A percentile compares a stretch with the other conserved stretches of the same genome.
phyloP scores from a whole-genome alignment of 1,284 basidiomycete genomes.

The Rhodotorula glutinis region DNA sequence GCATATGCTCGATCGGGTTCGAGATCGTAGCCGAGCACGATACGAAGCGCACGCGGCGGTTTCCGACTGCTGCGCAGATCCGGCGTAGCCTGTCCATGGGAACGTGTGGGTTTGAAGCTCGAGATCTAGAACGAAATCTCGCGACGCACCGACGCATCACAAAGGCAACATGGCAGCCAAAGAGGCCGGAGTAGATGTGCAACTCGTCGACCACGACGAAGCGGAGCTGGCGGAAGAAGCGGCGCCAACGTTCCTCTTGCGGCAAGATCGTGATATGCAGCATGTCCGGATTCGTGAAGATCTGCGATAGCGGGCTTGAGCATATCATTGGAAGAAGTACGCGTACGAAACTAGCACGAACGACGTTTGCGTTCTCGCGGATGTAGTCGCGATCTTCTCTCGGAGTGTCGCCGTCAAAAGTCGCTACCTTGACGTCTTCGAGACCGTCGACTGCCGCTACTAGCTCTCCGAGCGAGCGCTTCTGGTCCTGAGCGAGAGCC shows the following conservation, averaged over 20 bases:
- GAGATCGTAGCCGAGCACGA: constrained; percentile 87
- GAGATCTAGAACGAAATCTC: no score
- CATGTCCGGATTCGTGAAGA: constrained; percentile 65
- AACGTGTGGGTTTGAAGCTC: no score
- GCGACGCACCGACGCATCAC: constrained; percentile 59
- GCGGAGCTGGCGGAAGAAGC: constrained; percentile 65
- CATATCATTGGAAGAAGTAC: no score
- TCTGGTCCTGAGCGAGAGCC: constrained; percentile 88
- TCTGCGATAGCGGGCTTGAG: no score
- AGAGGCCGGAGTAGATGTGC: constrained; percentile 46
- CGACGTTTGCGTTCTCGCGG: constrained; percentile 48
- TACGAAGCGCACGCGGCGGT: constrained; percentile 64
- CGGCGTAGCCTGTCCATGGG: constrained; percentile 59
- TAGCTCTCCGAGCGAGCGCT: constrained; percentile 64
- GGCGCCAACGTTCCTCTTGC: constrained; percentile 77
- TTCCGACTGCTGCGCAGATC: constrained; percentile 78
- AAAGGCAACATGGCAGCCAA: constrained; percentile 66
- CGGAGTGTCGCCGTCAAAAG: constrained; percentile 86
- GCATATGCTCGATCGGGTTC: constrained; percentile 72
- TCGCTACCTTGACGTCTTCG: constrained; percentile 63
- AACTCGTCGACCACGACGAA: constrained; percentile 70
- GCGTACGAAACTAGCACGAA: no score
- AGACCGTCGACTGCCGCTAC: constrained; percentile 63
- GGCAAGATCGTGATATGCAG: constrained; percentile 81
- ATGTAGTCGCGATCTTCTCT: constrained; percentile 55